Evolutionary conservation across 768 basidiomycete species (phyloP).

Genomic region (Nidularia sp.): DNA sequence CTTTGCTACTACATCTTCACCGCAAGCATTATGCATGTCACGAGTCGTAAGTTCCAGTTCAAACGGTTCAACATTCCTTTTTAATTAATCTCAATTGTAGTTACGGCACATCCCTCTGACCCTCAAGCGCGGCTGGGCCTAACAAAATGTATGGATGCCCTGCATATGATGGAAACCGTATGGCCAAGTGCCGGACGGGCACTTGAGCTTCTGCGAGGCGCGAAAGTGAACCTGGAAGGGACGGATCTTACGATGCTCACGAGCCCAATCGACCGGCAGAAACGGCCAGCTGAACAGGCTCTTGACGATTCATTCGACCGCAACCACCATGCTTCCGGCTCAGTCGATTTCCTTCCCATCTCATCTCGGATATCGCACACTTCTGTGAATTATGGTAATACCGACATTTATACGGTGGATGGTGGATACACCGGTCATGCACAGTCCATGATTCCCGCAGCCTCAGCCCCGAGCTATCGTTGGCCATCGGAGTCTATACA

Average conservation of each 20-base stretch:
- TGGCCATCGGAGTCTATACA: conserved; percentile 17
- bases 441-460: conserved; percentile 7
- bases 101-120: conserved; percentile 60
- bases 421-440: conserved; percentile 5
- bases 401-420: neutral
- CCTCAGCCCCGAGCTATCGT: conserved; percentile 8
- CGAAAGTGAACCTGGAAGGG: conserved; percentile 37
- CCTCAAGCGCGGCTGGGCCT: conserved; percentile 68
- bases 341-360: neutral
- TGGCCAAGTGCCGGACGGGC: conserved; percentile 81
- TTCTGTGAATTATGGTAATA: neutral
- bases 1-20: conserved; percentile 79
- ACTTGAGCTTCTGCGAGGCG: conserved; percentile 65
- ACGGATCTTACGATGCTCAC: conserved; percentile 14
- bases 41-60: conserved; percentile 47
- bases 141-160: conserved; percentile 60
- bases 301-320: conserved; percentile 29
- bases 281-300: conserved; percentile 57
- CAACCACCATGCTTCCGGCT: neutral
- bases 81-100: conserved; percentile 25
- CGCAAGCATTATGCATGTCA: conserved; percentile 77
- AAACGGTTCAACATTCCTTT: neutral
- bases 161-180: conserved; percentile 59
- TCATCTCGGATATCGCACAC: neutral
- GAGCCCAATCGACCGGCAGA: conserved; percentile 33